Evolutionary conservation across 1,139 yeast species (phyloP).

Genomic region (Sugiyamaella sp.): DNA sequence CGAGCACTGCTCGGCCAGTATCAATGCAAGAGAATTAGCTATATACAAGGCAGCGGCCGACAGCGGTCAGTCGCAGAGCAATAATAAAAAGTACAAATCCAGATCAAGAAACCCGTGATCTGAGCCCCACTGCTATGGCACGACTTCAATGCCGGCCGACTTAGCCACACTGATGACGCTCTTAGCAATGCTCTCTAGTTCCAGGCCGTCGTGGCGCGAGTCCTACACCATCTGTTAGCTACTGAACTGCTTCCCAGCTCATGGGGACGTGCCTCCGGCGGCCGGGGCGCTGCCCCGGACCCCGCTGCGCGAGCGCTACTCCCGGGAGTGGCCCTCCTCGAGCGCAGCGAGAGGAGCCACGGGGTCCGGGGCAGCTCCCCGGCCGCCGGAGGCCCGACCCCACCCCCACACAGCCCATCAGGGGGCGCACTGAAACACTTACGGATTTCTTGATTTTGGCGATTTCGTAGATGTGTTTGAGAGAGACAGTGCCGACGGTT

Average conservation of each 20-base stretch:
- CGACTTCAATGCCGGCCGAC: slow-evolving; percentile 83
- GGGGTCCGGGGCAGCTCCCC: not conserved
- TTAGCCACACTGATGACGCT: slow-evolving; percentile 84
- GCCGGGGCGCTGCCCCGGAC: not conserved
- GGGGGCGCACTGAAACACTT: slow-evolving; percentile 23
- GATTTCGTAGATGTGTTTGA: slow-evolving; percentile 91
- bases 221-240: slow-evolving; percentile 46
- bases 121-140: slow-evolving; percentile 49
- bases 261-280: not conserved
- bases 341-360: not conserved
- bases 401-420: not conserved
- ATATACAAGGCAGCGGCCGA: slow-evolving; percentile 1
- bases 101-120: not conserved
- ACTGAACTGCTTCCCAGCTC: not conserved
- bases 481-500: slow-evolving; percentile 69
- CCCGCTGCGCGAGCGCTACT: too few species aligned
- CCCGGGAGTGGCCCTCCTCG: too few species aligned
- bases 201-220: slow-evolving; percentile 70
- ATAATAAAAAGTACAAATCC: not conserved
- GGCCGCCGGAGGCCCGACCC: not conserved
- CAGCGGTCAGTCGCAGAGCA: not conserved
- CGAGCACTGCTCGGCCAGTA: not conserved
- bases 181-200: slow-evolving; percentile 76
- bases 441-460: slow-evolving; percentile 85
- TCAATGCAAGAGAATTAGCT: not conserved